Evolutionary conservation across 768 basidiomycete genomes (phyloP).

Genomic region (Xerocomellus chrysenteron): DNA sequence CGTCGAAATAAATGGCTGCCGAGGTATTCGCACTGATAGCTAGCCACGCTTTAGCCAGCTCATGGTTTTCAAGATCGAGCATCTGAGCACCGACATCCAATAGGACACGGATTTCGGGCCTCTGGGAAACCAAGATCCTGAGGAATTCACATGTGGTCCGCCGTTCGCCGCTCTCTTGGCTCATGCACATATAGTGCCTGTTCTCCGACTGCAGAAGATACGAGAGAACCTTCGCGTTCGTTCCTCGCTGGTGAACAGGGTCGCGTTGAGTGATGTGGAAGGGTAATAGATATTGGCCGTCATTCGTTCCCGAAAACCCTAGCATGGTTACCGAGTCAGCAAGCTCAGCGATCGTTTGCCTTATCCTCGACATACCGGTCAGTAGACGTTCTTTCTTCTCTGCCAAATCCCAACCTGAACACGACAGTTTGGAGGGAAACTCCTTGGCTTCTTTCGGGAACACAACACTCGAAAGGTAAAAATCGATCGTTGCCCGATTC

Average conservation of each 20-base stretch:
- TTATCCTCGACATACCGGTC: constrained; percentile 12
- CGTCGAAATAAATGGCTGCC: constrained; percentile 36
- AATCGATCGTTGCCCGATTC: too few species aligned
- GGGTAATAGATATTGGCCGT: constrained; percentile 39
- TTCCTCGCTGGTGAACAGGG: constrained; percentile 32
- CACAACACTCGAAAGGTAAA: too few species aligned
- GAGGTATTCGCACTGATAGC: constrained; percentile 6
- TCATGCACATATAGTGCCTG: constrained; percentile 17
- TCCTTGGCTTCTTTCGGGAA: too few species aligned
- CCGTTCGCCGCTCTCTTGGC: constrained; percentile 11
- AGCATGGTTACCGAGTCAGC: not conserved
- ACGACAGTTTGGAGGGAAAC: too few species aligned
- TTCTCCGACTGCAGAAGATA: constrained; percentile 31
- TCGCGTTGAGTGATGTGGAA: constrained; percentile 33
- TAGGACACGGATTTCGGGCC: constrained; percentile 44
- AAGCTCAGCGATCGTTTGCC: fast-evolving
- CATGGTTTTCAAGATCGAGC: constrained; percentile 46
- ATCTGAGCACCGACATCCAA: constrained; percentile 60
- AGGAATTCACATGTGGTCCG: constrained; percentile 23
- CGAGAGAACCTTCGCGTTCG: constrained; percentile 43
- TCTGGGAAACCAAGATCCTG: constrained; percentile 32
- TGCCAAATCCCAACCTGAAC: constrained; percentile 41
- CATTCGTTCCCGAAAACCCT: constrained; percentile 44
- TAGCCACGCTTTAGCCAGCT: constrained; percentile 46
- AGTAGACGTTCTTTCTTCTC: constrained; percentile 16